Percentiles rank a stretch among this genome's conserved stretches.
Evolutionary conservation across 169 alveolate species (phyloP).

Genomic region (Nephromyces sp.): DNA sequence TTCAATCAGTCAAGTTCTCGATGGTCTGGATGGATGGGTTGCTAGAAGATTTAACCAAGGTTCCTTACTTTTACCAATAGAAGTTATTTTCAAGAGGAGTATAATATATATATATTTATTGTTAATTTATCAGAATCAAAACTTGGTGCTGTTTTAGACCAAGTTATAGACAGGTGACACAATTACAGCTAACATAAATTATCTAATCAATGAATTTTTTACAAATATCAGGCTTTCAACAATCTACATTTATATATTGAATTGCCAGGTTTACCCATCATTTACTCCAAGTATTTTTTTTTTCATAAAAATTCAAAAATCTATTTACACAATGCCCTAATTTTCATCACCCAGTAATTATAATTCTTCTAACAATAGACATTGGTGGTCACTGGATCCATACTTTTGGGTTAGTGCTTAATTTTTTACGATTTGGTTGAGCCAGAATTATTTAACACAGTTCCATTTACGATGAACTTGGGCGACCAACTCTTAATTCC

Average conservation of each 20-base stretch:
- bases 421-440: too few relatives aligned
- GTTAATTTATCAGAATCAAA: slow-evolving; percentile 14
- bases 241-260: slow-evolving; percentile 8
- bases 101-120: too few relatives aligned
- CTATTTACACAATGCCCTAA: background rate
- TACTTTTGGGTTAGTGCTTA: slow-evolving; percentile 7
- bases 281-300: background rate
- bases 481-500: too few relatives aligned
- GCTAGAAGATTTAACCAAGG: slow-evolving; percentile 28
- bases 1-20: slow-evolving; percentile 16
- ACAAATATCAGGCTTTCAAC: slow-evolving; percentile 15
- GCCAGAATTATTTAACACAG: too few relatives aligned
- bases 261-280: slow-evolving; percentile 7
- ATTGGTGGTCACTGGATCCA: slow-evolving; percentile 39
- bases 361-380: slow-evolving; percentile 15
- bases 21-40: slow-evolving; percentile 21
- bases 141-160: slow-evolving; percentile 30
- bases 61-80: background rate
- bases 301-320: background rate
- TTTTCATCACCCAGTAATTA: slow-evolving; percentile 4
- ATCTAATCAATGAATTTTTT: background rate
- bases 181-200: background rate
- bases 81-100: background rate
- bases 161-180: slow-evolving; percentile 22
- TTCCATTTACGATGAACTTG: too few relatives aligned